Conservation (phyloP, 2,329 filamentous ascomycete genomes). For the Venturia oleaginea region DNA sequence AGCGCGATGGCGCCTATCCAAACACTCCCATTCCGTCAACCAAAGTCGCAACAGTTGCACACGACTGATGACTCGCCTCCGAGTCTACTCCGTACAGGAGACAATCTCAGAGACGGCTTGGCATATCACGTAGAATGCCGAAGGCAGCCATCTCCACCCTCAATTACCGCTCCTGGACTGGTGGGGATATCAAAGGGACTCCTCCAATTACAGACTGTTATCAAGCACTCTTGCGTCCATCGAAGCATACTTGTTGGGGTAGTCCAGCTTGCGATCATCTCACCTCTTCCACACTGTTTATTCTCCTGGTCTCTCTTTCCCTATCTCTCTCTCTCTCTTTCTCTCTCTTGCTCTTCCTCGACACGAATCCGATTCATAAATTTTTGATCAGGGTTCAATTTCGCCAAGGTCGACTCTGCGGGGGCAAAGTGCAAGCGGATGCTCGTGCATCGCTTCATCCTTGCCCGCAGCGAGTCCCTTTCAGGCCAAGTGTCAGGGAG, state of each 20-base stretch:
- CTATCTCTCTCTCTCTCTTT: background rate
- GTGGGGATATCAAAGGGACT: background rate
- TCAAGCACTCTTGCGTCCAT: background rate
- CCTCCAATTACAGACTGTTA: conserved; percentile 3
- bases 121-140: background rate
- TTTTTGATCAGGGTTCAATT: background rate
- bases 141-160: background rate
- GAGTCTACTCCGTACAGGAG: too few species aligned
- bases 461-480: background rate
- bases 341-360: background rate
- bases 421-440: background rate
- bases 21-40: background rate
- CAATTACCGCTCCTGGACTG: background rate
- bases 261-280: background rate
- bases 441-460: background rate
- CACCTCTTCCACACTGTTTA: background rate
- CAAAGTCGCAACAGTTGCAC: background rate
- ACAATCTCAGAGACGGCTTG: background rate
- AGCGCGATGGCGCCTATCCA: conserved; percentile 2
- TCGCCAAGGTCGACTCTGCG: background rate
- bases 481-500: background rate
- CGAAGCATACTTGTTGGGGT: background rate
- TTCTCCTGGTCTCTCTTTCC: background rate
- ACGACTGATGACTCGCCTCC: background rate
- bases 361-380: background rate